These are phyloP conservation scores for Yamadazyma dendronema DNA, from an alignment of 1,139 yeast species.

Conservation along the genomic window DNA sequence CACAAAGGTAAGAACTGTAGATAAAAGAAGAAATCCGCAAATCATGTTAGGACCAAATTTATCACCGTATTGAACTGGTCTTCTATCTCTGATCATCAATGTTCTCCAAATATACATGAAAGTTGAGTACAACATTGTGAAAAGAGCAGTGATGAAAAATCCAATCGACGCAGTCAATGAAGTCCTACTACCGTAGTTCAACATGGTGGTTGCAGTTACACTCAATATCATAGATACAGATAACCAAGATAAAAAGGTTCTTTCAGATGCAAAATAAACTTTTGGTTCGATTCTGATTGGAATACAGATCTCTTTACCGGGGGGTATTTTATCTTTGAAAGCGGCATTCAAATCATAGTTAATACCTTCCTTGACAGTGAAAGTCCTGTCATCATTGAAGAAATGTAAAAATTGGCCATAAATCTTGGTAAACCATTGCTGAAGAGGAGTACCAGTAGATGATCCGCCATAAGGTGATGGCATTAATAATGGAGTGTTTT, in stretches of 20 bases:
- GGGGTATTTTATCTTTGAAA: conserved; percentile 61
- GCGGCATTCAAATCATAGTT: conserved; percentile 59
- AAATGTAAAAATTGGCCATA: conserved; percentile 41
- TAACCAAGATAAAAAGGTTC: conserved; percentile 77
- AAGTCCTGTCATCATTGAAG: conserved; percentile 66
- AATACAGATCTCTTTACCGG: conserved; percentile 70
- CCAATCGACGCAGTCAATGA: conserved; percentile 85
- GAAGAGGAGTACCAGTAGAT: conserved; percentile 29
- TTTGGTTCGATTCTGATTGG: conserved; percentile 84
- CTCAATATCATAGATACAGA: conserved; percentile 71
- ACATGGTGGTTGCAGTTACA: conserved; percentile 68
- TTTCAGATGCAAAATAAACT: conserved; percentile 81
- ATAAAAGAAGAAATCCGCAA: conserved; percentile 68
- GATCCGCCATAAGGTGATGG: conserved; percentile 34
- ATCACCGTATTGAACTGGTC: conserved; percentile 84
- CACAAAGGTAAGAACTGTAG: conserved; percentile 71
- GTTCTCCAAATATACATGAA: conserved; percentile 81
- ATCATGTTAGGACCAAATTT: conserved; percentile 82
- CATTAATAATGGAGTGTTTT: conserved; percentile 38
- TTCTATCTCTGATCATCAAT: conserved; percentile 74
- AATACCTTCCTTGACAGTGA: conserved; percentile 80
- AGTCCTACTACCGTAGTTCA: conserved; percentile 65
- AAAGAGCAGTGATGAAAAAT: conserved; percentile 79
- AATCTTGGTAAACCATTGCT: conserved; percentile 29
- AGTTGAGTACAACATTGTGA: conserved; percentile 72